Evolutionary conservation across 2,329 filamentous ascomycete species (phyloP).

Genomic region (Curvularia eragrostidis): DNA sequence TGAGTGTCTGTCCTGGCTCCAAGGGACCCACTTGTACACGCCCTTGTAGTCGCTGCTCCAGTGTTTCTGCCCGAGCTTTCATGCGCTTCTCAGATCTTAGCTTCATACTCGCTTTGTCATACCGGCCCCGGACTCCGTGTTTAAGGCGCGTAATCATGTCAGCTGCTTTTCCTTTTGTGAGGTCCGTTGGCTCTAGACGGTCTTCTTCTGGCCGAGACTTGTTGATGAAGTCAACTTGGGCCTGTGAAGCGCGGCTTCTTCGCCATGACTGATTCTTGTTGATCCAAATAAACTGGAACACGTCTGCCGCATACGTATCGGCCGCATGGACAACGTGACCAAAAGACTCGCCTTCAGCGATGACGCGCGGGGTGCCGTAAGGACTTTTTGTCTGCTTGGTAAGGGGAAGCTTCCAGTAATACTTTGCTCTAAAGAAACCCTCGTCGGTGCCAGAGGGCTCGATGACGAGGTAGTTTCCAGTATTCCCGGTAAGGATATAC

Average conservation of each 20-base stretch:
- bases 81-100: conserved; percentile 34
- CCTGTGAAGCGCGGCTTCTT: conserved; percentile 63
- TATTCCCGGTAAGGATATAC: conserved; percentile 71
- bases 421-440: conserved; percentile 50
- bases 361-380: conserved; percentile 70
- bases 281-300: conserved; percentile 73
- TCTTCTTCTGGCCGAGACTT: conserved; percentile 65
- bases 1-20: conserved; percentile 13
- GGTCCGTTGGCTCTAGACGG: conserved; percentile 60
- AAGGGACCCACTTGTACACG: conserved; percentile 59
- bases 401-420: conserved; percentile 51
- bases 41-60: conserved; percentile 51
- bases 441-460: conserved; percentile 53
- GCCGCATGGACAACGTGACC: conserved; percentile 80
- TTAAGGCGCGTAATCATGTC: conserved; percentile 95
- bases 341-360: conserved; percentile 72
- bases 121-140: conserved; percentile 74
- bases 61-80: conserved; percentile 58
- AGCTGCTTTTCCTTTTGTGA: conserved; percentile 80
- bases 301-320: conserved; percentile 76
- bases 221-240: conserved; percentile 73
- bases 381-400: conserved; percentile 56
- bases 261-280: conserved; percentile 74
- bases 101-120: conserved; percentile 46
- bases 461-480: conserved; percentile 66